phyloP scores from a whole-genome alignment of 2,329 filamentous ascomycete genomes.

The Aspergillus ruber region DNA sequence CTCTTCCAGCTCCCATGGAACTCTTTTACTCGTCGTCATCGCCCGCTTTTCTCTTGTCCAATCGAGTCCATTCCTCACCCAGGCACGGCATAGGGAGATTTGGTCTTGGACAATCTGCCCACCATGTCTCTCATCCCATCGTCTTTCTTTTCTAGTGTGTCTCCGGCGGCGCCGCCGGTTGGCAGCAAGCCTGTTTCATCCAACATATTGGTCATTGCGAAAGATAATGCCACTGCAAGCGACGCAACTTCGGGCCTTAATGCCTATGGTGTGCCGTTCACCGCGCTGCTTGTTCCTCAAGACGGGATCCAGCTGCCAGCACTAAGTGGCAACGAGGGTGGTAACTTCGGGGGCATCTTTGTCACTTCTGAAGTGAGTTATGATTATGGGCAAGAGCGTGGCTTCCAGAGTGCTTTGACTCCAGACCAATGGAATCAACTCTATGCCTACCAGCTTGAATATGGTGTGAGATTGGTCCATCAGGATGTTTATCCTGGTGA shows the following conservation, averaged over 20 bases:
- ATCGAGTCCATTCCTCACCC: not conserved
- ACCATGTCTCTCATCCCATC: constrained; percentile 20
- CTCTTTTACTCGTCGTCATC: too few species aligned
- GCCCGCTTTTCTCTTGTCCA: too few species aligned
- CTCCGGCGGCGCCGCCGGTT: constrained; percentile 14
- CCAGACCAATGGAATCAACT: constrained; percentile 50
- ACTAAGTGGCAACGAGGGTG: constrained; percentile 45
- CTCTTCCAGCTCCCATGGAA: too few species aligned
- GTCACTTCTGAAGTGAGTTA: constrained; percentile 50
- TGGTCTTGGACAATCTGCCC: not conserved
- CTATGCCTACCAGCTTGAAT: constrained; percentile 52
- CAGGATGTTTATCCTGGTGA: constrained; percentile 52
- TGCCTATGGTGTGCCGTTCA: constrained; percentile 56
- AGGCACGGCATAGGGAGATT: too few species aligned
- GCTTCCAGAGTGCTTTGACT: constrained; percentile 50
- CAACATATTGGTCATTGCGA: constrained; percentile 53
- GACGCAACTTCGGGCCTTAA: constrained; percentile 51
- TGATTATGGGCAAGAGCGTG: constrained; percentile 38
- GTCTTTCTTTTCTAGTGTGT: constrained; percentile 8
- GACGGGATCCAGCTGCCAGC: constrained; percentile 46
- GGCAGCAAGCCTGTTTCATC: constrained; percentile 19
- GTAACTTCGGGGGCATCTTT: constrained; percentile 57
- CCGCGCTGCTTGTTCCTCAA: constrained; percentile 51
- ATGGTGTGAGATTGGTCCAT: constrained; percentile 56
- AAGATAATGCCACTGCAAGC: constrained; percentile 44